A percentile compares a stretch with the other conserved stretches of the same genome.
Evolutionary conservation across 2,329 filamentous ascomycete species (phyloP).

Genomic region (Lojkania enalia): DNA sequence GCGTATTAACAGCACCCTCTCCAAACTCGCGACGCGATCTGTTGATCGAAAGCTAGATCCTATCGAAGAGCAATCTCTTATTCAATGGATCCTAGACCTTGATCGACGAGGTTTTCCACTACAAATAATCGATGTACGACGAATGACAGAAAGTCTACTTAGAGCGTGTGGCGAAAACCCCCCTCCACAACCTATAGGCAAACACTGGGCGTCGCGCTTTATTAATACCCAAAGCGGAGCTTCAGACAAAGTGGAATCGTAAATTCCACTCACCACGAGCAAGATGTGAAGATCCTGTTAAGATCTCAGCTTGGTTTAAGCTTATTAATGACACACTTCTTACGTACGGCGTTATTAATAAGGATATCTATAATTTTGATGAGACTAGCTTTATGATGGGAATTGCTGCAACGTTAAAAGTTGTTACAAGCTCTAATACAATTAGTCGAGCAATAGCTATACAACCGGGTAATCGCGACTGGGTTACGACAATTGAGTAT

Average conservation of each 20-base stretch:
- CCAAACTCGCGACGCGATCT: too few relatives aligned
- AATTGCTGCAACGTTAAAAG: too few relatives aligned
- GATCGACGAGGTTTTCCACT: too few relatives aligned
- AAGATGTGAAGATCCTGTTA: constrained; percentile 6
- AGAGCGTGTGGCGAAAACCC: constrained; percentile 9
- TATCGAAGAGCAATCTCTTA: too few relatives aligned
- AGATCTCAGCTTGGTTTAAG: constrained; percentile 11
- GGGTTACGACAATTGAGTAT: constrained; percentile 7
- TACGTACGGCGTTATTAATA: constrained; percentile 8
- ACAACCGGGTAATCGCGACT: too few relatives aligned
- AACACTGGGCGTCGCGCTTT: constrained; percentile 5
- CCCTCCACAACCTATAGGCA: constrained; percentile 5
- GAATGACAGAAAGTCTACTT: constrained; percentile 12
- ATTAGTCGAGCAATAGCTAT: too few relatives aligned
- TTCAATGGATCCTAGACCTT: too few relatives aligned
- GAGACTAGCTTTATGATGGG: too few relatives aligned
- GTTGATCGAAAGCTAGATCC: too few relatives aligned
- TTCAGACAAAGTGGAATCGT: constrained; percentile 11
- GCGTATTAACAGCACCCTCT: too few relatives aligned
- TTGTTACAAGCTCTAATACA: too few relatives aligned
- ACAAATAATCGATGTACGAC: constrained; percentile 7
- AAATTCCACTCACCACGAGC: constrained; percentile 8
- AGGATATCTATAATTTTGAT: constrained; percentile 21
- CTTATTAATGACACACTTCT: constrained; percentile 8
- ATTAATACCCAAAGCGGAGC: constrained; percentile 11